Evolutionary conservation across 176 grass and related monocot species (phyloP), one percentile per base, ranked within the genome.

Genomic region (Raddia distichophylla): DNA sequence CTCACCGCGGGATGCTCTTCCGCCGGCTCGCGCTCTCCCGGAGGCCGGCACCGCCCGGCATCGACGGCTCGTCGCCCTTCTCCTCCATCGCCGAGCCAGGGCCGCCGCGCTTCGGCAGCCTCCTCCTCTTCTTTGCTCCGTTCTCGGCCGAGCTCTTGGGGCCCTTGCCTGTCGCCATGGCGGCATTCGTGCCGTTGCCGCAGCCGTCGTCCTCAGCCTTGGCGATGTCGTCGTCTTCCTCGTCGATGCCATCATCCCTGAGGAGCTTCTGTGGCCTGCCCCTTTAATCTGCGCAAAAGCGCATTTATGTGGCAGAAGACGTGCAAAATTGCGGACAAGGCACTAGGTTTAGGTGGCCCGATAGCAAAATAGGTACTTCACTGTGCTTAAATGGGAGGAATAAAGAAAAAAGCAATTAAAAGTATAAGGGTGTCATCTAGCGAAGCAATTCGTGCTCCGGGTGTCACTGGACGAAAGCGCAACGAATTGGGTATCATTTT

Each of bases 1-100:
- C 96, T 85, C 96, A 58, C 53, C 87, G 87, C 35, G 93, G 96
- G 46, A 88, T 95, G 83, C 82, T 95, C 91, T 98, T 98, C 77
- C 96, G 88, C 55, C 96, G 84, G 88, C 90, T 95, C 9, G 88
- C 89, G 32, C 83, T 89, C 19, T 86, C 93, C 60, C 96, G 85
- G 87, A 98, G 93, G 22, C 96, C 89, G 44, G 77, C 86, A n/a
- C 96, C 89, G 44, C 80, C 86, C 27, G 47, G 53, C 67, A 80
- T 86, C 53, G 58, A 79, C 4, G 67, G 60, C 14, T 52, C 67
- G 8, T 84, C 78, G 27, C 54, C 70, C 60, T 78, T 65, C 66
- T 85, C 81, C 15, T 89, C 89, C 10, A 57, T 19, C 17, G 19
- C 55, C 0, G 84, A 17, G 13, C 72, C 82, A 3, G 56, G 47